Conservation (phyloP, 169 alveolate species). For the Plasmodium gallinaceum region DNA sequence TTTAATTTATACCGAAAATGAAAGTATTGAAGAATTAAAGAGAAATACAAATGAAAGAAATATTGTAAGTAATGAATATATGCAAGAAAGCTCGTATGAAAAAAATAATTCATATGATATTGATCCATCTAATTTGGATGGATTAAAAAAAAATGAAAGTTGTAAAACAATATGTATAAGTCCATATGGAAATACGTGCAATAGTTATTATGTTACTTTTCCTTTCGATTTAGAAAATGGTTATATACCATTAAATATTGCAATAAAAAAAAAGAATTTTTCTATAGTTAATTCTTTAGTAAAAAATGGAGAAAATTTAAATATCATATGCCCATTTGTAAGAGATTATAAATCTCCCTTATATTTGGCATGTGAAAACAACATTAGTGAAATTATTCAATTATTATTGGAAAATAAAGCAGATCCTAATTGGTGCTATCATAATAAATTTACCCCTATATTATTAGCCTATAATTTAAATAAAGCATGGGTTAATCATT, state of each 20-base stretch:
- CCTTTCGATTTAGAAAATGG: constrained; percentile 79
- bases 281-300: constrained; percentile 82
- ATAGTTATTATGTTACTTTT: constrained; percentile 62
- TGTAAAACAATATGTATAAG: constrained; percentile 58
- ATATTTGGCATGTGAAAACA: constrained; percentile 90
- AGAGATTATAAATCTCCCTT: constrained; percentile 90
- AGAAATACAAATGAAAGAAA: background rate
- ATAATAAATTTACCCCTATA: constrained; percentile 86
- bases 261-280: constrained; percentile 77
- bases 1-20: background rate
- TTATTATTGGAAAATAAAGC: constrained; percentile 89
- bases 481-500: constrained; percentile 87
- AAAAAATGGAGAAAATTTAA: constrained; percentile 83
- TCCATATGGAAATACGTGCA: constrained; percentile 75
- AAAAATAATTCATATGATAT: constrained; percentile 26
- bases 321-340: constrained; percentile 85
- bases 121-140: constrained; percentile 32
- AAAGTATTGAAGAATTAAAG: background rate
- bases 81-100: background rate
- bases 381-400: constrained; percentile 84
- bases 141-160: constrained; percentile 36
- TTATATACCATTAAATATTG: constrained; percentile 78
- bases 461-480: constrained; percentile 88
- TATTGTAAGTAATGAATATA: background rate
- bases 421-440: constrained; percentile 90